Evolutionary conservation across 2,329 filamentous ascomycete species (phyloP).

Genomic region (Aspergillus neoniger): DNA sequence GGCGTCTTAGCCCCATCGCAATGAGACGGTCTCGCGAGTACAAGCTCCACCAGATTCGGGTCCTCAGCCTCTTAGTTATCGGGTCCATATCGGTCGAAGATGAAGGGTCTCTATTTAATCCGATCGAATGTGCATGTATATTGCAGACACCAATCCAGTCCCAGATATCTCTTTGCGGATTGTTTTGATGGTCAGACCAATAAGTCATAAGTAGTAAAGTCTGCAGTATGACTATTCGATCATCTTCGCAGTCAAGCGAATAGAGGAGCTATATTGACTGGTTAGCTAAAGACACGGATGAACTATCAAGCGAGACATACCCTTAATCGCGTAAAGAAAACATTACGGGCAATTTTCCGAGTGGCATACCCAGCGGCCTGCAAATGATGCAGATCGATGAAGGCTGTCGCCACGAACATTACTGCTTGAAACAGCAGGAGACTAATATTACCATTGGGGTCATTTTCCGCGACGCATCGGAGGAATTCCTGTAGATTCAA

Average conservation of each 20-base stretch:
- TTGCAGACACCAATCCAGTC: conserved; percentile 30
- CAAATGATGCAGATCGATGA: conserved; percentile 74
- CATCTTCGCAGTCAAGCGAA: conserved; percentile 86
- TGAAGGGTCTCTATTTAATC: conserved; percentile 23
- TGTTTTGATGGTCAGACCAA: conserved; percentile 90
- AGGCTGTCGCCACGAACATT: conserved; percentile 85
- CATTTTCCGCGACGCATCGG: conserved; percentile 58
- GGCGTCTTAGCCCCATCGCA: conserved; percentile 83
- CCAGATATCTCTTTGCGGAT: conserved; percentile 69
- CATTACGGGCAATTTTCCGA: conserved; percentile 75
- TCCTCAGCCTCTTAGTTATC: conserved; percentile 64
- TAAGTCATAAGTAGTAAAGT: conserved; percentile 85
- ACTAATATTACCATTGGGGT: conserved; percentile 71
- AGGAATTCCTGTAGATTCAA: conserved; percentile 64
- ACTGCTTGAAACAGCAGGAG: conserved; percentile 87
- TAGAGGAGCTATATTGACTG: conserved; percentile 67
- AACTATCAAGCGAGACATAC: conserved; percentile 46
- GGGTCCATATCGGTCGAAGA: conserved; percentile 19
- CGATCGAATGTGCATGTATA: conserved; percentile 27
- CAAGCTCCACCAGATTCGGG: conserved; percentile 91
- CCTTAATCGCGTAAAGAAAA: conserved; percentile 80
- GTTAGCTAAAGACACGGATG: not conserved
- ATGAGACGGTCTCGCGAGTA: conserved; percentile 90
- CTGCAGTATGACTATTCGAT: conserved; percentile 81
- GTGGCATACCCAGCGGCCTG: conserved; percentile 72